A percentile compares a stretch with the other conserved stretches of the same genome.
Evolutionary conservation across 2,329 filamentous ascomycete genomes (phyloP).

Genomic region (Fusarium penzigii): DNA sequence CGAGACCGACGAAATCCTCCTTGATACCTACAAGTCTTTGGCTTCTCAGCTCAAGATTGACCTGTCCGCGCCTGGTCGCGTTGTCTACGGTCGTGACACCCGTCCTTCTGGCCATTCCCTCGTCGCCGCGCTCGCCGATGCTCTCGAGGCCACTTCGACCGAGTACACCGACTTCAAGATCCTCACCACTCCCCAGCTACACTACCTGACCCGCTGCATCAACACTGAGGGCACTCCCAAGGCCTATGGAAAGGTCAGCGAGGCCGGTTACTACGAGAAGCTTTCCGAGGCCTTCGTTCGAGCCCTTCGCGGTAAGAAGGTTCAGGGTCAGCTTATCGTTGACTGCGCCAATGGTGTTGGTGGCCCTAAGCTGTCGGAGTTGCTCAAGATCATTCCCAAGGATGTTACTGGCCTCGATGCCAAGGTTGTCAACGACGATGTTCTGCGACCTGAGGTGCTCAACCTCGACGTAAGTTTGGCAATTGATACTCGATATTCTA

Average conservation of each 20-base stretch:
- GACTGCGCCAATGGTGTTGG: conserved; percentile 98
- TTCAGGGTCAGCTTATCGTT: conserved; percentile 74
- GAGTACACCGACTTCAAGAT: conserved; percentile 84
- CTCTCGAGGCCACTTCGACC: conserved; percentile 73
- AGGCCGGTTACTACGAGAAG: conserved; percentile 95
- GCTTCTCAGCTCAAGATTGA: conserved; percentile 77
- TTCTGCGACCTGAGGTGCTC: conserved; percentile 83
- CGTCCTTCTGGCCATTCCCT: conserved; percentile 87
- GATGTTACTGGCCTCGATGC: conserved; percentile 74
- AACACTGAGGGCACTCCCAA: conserved; percentile 89
- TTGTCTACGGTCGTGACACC: conserved; percentile 90
- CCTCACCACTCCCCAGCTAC: conserved; percentile 94
- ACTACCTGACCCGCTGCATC: conserved; percentile 92
- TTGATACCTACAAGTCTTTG: conserved; percentile 74
- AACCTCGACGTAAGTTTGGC: conserved; percentile 77
- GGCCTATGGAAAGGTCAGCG: conserved; percentile 85
- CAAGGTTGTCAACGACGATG: conserved; percentile 89
- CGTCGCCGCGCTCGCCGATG: conserved; percentile 75
- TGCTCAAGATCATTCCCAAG: conserved; percentile 78
- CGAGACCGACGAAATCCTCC: conserved; percentile 70
- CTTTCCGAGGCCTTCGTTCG: conserved; percentile 80
- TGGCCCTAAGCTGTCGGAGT: conserved; percentile 82
- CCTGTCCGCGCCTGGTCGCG: conserved; percentile 68
- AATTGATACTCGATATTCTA: neutral
- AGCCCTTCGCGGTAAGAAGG: conserved; percentile 75